phyloP scores from a whole-genome alignment of 192 early-diverging fungal genomes.

The Coemansia sp. region DNA sequence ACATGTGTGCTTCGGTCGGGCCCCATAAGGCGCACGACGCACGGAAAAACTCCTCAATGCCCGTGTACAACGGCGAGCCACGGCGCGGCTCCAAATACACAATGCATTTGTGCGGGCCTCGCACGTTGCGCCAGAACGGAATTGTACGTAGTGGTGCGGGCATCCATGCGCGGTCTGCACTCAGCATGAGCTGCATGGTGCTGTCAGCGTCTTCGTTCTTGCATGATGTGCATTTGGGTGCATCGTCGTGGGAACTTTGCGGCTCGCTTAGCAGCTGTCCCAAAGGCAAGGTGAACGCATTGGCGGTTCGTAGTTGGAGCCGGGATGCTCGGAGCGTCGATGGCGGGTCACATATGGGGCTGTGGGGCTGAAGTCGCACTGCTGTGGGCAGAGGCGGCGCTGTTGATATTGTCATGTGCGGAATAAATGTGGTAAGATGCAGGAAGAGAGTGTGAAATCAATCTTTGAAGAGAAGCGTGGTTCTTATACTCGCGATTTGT shows the following conservation, averaged over 20 bases:
- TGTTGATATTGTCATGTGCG: constrained; percentile 6
- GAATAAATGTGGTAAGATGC: not conserved
- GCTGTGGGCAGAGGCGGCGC: not conserved
- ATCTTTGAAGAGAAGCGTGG: too few species aligned
- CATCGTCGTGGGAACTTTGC: constrained; percentile 2
- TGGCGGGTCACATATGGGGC: not conserved
- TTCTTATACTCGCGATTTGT: not conserved
- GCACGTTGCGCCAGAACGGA: constrained; percentile 17
- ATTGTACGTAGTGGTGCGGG: constrained; percentile 19
- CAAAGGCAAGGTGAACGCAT: constrained; percentile 5
- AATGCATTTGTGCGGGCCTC: constrained; percentile 33
- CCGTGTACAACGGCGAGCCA: constrained; percentile 25
- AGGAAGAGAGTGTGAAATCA: too few species aligned
- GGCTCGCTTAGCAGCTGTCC: constrained; percentile 3
- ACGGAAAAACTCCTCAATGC: constrained; percentile 34
- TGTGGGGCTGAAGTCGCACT: not conserved
- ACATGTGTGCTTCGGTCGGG: constrained; percentile 41
- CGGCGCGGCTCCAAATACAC: constrained; percentile 45
- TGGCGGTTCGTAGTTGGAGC: constrained; percentile 3
- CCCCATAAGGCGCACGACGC: constrained; percentile 18
- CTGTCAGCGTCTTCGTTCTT: not conserved
- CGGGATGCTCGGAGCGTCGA: not conserved
- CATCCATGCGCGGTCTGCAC: not conserved
- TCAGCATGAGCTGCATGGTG: not conserved
- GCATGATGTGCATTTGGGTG: not conserved